Evolutionary conservation across 306 rosid species (phyloP), one percentile per base, ranked within the genome.

Genomic region (Fragaria nilgerrensis): DNA sequence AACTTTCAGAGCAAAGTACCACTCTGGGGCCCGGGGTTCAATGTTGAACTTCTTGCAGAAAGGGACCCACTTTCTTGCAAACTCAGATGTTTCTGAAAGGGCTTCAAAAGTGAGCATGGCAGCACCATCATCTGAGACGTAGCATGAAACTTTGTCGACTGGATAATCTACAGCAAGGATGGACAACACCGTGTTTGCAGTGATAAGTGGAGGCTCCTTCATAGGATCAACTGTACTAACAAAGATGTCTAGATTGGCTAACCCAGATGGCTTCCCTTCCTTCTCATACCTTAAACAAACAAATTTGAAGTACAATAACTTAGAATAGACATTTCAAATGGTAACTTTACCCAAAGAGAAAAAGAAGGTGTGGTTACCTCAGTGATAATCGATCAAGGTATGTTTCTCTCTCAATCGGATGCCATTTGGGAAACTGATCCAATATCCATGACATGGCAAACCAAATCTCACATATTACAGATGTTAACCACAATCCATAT

Each of bases 61-160:
- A n/a, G 98, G 98, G 73, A 93, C 98, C 98, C 98, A 93, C 82
- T 93, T 93, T 59, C 98, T 86, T 41, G 97, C 98, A 82, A 93
- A 93, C 84, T 93, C 98, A 10, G 98, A 89, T 70, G 98, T 91
- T 77, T 93, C 98, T 5, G 98, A 93, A 75, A 93, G 92, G 47
- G 96, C 98, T 82, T 93, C 98, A 83, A 93, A 93, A 71, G 98
- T 88, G 56, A 93, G 97, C 98, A 93, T 93, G 68, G 98, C 97
- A 41, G 98, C 97, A 77, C 98, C 98, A 78, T 93, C 98, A 74
- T 93, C 98, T 29, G 98, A 89, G 83, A 93, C 98, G 64, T 93
- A 91, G 86, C 98, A 93, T 22, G 98, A 83, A 45, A 93, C 97
- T 88, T 93, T 91, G 73, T 89, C 96, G 45, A 93, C 92, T 0